Conservation (phyloP, 2,329 filamentous ascomycete species). For the Apiospora pterosperma region DNA sequence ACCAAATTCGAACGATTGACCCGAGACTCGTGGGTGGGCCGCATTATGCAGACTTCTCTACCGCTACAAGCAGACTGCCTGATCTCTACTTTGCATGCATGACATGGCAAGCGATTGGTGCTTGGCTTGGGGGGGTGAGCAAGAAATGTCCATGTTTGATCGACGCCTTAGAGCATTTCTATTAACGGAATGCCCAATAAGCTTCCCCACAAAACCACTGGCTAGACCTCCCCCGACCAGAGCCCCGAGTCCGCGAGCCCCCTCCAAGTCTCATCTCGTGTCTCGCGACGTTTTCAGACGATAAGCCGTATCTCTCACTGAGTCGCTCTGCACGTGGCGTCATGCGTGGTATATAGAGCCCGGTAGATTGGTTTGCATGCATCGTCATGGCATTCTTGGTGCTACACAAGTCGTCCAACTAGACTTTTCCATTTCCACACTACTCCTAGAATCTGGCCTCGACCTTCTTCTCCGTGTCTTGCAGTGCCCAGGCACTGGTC, state of each 20-base stretch:
- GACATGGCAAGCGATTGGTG: neutral
- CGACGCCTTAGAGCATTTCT: neutral
- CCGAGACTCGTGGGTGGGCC: neutral
- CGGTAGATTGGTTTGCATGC: too few species aligned
- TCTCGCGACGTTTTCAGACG: neutral
- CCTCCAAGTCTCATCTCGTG: neutral
- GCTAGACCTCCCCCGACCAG: neutral
- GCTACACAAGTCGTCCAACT: too few species aligned
- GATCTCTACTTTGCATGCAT: neutral
- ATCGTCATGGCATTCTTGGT: too few species aligned
- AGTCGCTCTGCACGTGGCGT: neutral
- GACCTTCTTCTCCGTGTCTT: constrained; percentile 73
- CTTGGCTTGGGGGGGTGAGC: neutral
- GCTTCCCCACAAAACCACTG: neutral
- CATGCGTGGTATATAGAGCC: neutral
- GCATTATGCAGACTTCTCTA: neutral
- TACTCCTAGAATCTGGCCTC: constrained; percentile 57
- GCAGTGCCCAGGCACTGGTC: constrained; percentile 70
- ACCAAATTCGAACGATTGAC: neutral
- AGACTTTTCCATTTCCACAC: neutral
- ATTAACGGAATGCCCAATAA: neutral
- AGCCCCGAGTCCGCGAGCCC: too few species aligned
- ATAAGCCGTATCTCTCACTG: neutral
- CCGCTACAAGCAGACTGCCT: neutral
- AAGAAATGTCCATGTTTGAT: neutral